phyloP scores from a whole-genome alignment of 139 green algal species.

The Parachlorella kessleri region DNA sequence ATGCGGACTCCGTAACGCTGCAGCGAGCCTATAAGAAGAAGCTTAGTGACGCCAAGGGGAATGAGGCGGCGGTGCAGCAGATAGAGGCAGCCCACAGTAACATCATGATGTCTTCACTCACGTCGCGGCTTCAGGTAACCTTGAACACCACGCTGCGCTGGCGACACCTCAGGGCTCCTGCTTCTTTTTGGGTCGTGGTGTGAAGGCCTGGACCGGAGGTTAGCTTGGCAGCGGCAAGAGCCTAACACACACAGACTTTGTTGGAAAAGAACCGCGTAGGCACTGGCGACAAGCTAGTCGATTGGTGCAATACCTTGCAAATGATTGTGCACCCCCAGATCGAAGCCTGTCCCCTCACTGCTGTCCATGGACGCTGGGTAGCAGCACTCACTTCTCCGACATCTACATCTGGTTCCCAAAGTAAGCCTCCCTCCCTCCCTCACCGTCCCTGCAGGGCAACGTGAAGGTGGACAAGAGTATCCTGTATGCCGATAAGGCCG shows the following conservation, averaged over 20 bases:
- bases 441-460: slow-evolving; percentile 28
- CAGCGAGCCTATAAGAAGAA: slow-evolving; percentile 52
- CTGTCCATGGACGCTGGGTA: no score
- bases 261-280: no score
- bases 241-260: no score
- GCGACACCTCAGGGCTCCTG: no score
- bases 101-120: slow-evolving; percentile 63
- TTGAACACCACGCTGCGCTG: neutral
- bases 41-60: slow-evolving; percentile 30
- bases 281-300: no score
- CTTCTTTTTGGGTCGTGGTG: no score
- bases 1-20: slow-evolving; percentile 47
- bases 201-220: no score
- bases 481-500: slow-evolving; percentile 55
- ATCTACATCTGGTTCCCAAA: neutral
- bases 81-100: slow-evolving; percentile 61
- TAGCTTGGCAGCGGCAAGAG: no score
- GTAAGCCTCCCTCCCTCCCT: neutral
- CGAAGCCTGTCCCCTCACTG: no score
- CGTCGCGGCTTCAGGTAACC: slow-evolving; percentile 39
- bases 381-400: no score
- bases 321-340: no score
- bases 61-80: slow-evolving; percentile 34
- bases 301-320: no score
- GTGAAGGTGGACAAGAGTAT: slow-evolving; percentile 52